A percentile compares a stretch with the other conserved stretches of the same genome.
Conservation (phyloP, 2,329 filamentous ascomycete genomes). For the Xylaria hypoxylon region DNA sequence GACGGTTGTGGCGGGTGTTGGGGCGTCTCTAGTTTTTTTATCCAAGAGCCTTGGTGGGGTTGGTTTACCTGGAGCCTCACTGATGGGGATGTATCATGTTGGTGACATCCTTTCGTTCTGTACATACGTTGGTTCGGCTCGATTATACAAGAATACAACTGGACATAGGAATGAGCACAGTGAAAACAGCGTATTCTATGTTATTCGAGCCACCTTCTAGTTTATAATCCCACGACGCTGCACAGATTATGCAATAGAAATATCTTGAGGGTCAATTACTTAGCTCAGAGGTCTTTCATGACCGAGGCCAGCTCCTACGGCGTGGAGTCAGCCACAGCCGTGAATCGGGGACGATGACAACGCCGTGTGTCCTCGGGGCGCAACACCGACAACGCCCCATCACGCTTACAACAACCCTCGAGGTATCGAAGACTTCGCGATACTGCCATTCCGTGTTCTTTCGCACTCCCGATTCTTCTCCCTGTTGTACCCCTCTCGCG, state of each 20-base stretch:
- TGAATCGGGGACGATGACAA: slow-evolving; percentile 11
- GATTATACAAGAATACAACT: not conserved
- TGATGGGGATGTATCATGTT: slow-evolving; percentile 6
- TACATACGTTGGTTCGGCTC: not conserved
- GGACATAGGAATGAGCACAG: not conserved
- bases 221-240: not conserved
- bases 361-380: slow-evolving; percentile 4
- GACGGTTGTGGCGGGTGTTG: slow-evolving; percentile 19
- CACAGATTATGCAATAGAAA: not conserved
- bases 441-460: slow-evolving; percentile 2
- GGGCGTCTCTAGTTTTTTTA: not conserved
- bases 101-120: not conserved
- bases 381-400: slow-evolving; percentile 20
- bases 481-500: not conserved
- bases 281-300: not conserved
- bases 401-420: slow-evolving; percentile 20
- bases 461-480: not conserved
- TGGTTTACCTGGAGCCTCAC: slow-evolving; percentile 6
- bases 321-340: slow-evolving; percentile 15
- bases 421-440: slow-evolving; percentile 3
- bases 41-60: not conserved
- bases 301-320: not conserved
- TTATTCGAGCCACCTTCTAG: not conserved
- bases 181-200: not conserved
- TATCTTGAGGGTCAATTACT: not conserved